phyloP scores from a whole-genome alignment of 441 rosid species.

The Jatropha podagrica region DNA sequence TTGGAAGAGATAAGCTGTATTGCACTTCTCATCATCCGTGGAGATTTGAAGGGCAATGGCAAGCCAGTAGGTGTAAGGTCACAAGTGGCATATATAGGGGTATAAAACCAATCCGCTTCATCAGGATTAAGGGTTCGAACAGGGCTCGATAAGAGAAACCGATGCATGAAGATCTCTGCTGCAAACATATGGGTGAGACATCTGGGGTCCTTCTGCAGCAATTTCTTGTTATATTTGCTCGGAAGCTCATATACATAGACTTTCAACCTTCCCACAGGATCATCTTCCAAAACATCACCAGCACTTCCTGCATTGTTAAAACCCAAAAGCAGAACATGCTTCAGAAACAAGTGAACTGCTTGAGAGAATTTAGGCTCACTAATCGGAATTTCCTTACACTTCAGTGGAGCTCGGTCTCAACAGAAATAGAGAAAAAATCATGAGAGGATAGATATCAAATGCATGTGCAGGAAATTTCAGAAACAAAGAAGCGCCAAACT shows the following conservation, averaged over 20 bases:
- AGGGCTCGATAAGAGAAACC: slow-evolving; percentile 81
- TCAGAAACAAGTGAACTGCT: slow-evolving; percentile 9
- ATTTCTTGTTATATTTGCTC: slow-evolving; percentile 84
- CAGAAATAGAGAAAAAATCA: not conserved
- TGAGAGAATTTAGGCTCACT: not conserved
- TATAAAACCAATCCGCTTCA: slow-evolving; percentile 94
- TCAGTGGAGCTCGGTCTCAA: not conserved
- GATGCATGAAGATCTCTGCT: slow-evolving; percentile 87
- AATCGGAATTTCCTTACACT: not conserved
- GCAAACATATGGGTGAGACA: slow-evolving; percentile 96
- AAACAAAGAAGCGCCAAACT: not conserved
- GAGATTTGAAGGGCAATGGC: slow-evolving; percentile 92
- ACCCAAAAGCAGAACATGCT: slow-evolving; percentile 17
- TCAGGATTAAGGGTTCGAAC: slow-evolving; percentile 79
- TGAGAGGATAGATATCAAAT: too few relatives aligned
- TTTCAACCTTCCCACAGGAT: slow-evolving; percentile 92
- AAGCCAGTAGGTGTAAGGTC: slow-evolving; percentile 92
- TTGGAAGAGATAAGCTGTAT: slow-evolving; percentile 66
- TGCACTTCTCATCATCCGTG: slow-evolving; percentile 92
- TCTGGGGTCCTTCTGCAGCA: slow-evolving; percentile 85
- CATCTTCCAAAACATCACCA: slow-evolving; percentile 88
- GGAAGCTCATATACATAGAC: slow-evolving; percentile 89
- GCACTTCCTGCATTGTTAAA: slow-evolving; percentile 66
- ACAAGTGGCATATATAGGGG: slow-evolving; percentile 84
- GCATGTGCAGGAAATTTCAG: not conserved